Conservation (phyloP, 495 filamentous ascomycete genomes). For the Schizothecium vesticola region DNA sequence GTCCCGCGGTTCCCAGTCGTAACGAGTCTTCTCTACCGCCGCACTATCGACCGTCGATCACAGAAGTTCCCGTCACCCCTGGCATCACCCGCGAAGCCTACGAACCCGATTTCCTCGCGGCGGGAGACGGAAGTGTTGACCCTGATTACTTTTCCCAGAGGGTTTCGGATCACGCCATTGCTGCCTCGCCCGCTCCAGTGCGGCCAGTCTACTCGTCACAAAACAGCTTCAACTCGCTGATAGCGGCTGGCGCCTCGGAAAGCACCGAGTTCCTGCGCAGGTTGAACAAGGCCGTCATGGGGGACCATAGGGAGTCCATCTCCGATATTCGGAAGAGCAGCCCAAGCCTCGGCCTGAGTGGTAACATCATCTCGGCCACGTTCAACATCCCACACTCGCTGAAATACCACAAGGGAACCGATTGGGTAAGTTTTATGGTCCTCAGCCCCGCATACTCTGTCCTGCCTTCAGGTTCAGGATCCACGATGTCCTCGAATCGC, state of each 20-base stretch:
- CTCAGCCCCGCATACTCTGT: neutral
- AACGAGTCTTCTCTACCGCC: conserved; percentile 29
- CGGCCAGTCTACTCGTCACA: conserved; percentile 7
- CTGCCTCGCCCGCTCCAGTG: conserved; percentile 17
- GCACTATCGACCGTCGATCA: conserved; percentile 30
- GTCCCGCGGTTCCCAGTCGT: conserved; percentile 8
- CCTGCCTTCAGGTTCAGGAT: neutral
- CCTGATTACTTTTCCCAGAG: conserved; percentile 38
- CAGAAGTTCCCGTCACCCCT: conserved; percentile 45
- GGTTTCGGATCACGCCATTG: conserved; percentile 24
- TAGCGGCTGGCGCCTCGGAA: conserved; percentile 48
- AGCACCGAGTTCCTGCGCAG: conserved; percentile 59
- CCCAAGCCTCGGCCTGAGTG: conserved; percentile 66
- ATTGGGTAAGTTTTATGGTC: conserved; percentile 58
- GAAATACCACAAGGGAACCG: conserved; percentile 56
- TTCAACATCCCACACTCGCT: conserved; percentile 79
- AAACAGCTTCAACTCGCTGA: conserved; percentile 39
- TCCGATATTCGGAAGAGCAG: conserved; percentile 54
- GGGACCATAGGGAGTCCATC: conserved; percentile 44
- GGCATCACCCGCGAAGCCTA: conserved; percentile 40
- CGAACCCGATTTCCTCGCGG: conserved; percentile 14
- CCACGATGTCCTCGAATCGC: neutral
- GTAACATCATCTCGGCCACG: conserved; percentile 79
- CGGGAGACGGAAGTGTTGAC: conserved; percentile 1
- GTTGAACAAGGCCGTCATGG: conserved; percentile 49